phyloP scores from a whole-genome alignment of 805 yeast genomes.

The Kodamaea leandrae region DNA sequence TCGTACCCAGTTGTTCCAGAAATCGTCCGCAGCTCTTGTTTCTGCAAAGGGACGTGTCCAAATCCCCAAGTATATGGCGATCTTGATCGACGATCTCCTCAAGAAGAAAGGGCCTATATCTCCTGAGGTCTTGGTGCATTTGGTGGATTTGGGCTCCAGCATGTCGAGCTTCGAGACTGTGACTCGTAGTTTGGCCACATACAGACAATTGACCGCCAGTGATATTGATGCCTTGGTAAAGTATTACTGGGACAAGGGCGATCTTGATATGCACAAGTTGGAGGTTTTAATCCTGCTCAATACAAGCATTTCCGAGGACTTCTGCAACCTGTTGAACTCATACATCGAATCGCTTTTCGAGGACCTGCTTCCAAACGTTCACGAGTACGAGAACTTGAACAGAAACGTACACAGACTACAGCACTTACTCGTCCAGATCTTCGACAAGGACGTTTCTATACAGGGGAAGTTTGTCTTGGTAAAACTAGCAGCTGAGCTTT shows the following conservation, averaged over 20 bases:
- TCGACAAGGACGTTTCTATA: not conserved
- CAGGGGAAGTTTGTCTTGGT: slow-evolving; percentile 11
- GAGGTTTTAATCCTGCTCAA: slow-evolving; percentile 11
- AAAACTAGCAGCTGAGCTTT: slow-evolving; percentile 25
- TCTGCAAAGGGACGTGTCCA: slow-evolving; percentile 2
- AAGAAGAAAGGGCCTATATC: slow-evolving; percentile 14
- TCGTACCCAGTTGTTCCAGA: slow-evolving; percentile 4
- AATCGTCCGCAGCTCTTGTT: slow-evolving; percentile 5
- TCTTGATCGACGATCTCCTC: slow-evolving; percentile 21
- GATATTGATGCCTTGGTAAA: slow-evolving; percentile 18
- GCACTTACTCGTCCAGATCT: slow-evolving; percentile 10
- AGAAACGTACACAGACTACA: slow-evolving; percentile 26
- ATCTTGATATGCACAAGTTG: slow-evolving; percentile 15
- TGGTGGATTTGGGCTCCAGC: slow-evolving; percentile 28
- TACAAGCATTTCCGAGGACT: slow-evolving; percentile 18
- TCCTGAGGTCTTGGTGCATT: slow-evolving; percentile 20
- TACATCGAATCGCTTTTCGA: slow-evolving; percentile 30
- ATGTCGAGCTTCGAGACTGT: slow-evolving; percentile 14
- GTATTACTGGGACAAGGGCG: slow-evolving; percentile 10
- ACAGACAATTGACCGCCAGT: slow-evolving; percentile 14
- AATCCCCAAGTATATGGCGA: slow-evolving; percentile 29
- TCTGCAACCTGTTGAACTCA: slow-evolving; percentile 19
- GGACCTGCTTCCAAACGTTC: slow-evolving; percentile 29
- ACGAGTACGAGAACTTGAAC: slow-evolving; percentile 34
- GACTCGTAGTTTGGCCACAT: slow-evolving; percentile 12